A percentile compares a stretch with the other conserved stretches of the same genome.
Conservation (phyloP, 257 asterid species). For the Solanum appendiculatum region DNA sequence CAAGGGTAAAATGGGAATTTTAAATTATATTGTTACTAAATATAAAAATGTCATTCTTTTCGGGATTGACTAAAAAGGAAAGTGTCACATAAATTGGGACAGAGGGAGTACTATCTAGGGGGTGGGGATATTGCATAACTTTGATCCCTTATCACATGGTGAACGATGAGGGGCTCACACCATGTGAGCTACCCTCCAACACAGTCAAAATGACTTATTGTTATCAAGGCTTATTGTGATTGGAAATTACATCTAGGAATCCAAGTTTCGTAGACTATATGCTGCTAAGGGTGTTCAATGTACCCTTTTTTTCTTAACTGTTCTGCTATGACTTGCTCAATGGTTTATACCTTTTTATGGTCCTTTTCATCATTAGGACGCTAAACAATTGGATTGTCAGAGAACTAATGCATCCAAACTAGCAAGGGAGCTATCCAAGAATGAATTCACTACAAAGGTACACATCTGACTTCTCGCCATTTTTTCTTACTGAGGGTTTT, state of each 20-base stretch:
- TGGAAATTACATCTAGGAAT: not conserved
- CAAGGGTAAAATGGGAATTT: not conserved
- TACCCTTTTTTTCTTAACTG: not conserved
- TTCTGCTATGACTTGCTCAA: not conserved
- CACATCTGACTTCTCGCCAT: not conserved
- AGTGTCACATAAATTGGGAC: too few relatives aligned
- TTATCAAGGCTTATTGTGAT: not conserved
- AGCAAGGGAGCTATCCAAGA: conserved; percentile 10
- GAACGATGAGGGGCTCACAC: not conserved
- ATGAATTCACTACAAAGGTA: conserved; percentile 30
- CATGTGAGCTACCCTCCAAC: not conserved
- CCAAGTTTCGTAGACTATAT: not conserved
- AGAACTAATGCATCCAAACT: not conserved
- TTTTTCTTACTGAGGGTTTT: not conserved
- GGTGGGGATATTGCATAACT: not conserved
- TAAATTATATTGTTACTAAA: not conserved
- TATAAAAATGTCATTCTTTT: too few relatives aligned
- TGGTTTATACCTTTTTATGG: not conserved
- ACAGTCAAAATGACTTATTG: not conserved
- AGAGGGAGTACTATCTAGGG: not conserved
- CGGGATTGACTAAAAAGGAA: not conserved
- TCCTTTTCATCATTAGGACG: conserved; percentile 16
- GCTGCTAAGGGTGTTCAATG: not conserved
- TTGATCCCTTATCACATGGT: not conserved
- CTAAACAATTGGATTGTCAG: conserved; percentile 8